A percentile compares a stretch with the other conserved stretches of the same genome.
Evolutionary conservation across 2,329 filamentous ascomycete genomes (phyloP).

Genomic region (Beauveria medogensis): DNA sequence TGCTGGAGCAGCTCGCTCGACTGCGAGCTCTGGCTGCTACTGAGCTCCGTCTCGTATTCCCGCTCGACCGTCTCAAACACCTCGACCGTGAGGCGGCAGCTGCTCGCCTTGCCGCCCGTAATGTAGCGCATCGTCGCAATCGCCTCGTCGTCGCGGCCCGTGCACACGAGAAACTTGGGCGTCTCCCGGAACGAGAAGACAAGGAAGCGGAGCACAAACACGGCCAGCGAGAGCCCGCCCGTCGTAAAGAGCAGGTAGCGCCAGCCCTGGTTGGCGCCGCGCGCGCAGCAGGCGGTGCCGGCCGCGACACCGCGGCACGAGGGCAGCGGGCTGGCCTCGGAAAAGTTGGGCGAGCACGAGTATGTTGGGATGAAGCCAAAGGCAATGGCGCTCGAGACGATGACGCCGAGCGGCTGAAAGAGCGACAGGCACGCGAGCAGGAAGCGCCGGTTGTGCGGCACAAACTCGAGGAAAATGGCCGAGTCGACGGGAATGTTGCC

Average conservation of each 20-base stretch:
- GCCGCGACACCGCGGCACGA: slow-evolving; percentile 32
- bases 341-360: slow-evolving; percentile 43
- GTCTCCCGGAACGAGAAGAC: slow-evolving; percentile 41
- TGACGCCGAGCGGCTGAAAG: slow-evolving; percentile 48
- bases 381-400: slow-evolving; percentile 41
- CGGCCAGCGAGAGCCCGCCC: slow-evolving; percentile 33
- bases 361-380: slow-evolving; percentile 45
- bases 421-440: slow-evolving; percentile 44
- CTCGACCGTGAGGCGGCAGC: slow-evolving; percentile 28
- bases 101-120: slow-evolving; percentile 29
- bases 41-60: slow-evolving; percentile 15
- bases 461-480: slow-evolving; percentile 47
- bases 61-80: slow-evolving; percentile 23
- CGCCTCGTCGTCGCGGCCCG: slow-evolving; percentile 37
- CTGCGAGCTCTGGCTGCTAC: slow-evolving; percentile 12
- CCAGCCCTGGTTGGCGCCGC: slow-evolving; percentile 41
- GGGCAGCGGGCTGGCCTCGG: slow-evolving; percentile 30
- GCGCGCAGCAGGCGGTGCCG: slow-evolving; percentile 26
- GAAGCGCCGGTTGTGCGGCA: slow-evolving; percentile 42
- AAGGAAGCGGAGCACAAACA: slow-evolving; percentile 37
- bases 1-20: slow-evolving; percentile 13
- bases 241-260: slow-evolving; percentile 38
- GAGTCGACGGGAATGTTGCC: slow-evolving; percentile 50
- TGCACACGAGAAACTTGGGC: slow-evolving; percentile 37
- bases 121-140: slow-evolving; percentile 39